Conservation (phyloP, 2,329 filamentous ascomycete genomes). For the Arthrobotrys conoides region DNA sequence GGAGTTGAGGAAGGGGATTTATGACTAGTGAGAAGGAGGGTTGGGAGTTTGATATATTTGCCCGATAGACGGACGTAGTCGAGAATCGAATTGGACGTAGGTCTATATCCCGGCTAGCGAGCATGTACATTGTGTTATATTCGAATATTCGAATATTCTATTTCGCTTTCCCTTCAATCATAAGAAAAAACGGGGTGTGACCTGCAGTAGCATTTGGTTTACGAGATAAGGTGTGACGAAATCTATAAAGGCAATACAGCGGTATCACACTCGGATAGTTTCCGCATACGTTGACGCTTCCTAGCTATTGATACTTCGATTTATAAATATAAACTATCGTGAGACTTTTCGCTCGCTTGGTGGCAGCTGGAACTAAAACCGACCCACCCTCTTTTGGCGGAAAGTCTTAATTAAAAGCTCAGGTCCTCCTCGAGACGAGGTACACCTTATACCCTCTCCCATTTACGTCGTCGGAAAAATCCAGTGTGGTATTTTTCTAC, state of each 20-base stretch:
- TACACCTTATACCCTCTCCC: not conserved
- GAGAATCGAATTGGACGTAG: too few relatives aligned
- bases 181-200: too few relatives aligned
- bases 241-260: conserved; percentile 30
- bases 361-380: not conserved
- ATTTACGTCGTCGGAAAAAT: not conserved
- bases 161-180: not conserved
- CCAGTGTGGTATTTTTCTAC: not conserved
- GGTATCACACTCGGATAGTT: conserved; percentile 21
- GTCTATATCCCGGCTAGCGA: too few relatives aligned
- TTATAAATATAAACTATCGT: not conserved
- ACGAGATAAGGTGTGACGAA: not conserved
- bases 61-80: too few relatives aligned
- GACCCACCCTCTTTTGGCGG: not conserved
- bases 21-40: conserved; percentile 68
- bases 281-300: not conserved
- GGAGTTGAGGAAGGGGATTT: conserved; percentile 78
- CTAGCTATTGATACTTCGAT: not conserved
- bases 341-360: conserved; percentile 14
- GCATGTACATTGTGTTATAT: too few relatives aligned
- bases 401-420: not conserved
- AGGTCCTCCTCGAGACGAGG: not conserved
- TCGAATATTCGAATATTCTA: too few relatives aligned
- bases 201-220: too few relatives aligned
- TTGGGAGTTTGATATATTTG: too few relatives aligned